These are phyloP conservation scores for Astrephomene gubernaculifera DNA, from an alignment of 139 green algal species.

Conservation along the genomic window DNA sequence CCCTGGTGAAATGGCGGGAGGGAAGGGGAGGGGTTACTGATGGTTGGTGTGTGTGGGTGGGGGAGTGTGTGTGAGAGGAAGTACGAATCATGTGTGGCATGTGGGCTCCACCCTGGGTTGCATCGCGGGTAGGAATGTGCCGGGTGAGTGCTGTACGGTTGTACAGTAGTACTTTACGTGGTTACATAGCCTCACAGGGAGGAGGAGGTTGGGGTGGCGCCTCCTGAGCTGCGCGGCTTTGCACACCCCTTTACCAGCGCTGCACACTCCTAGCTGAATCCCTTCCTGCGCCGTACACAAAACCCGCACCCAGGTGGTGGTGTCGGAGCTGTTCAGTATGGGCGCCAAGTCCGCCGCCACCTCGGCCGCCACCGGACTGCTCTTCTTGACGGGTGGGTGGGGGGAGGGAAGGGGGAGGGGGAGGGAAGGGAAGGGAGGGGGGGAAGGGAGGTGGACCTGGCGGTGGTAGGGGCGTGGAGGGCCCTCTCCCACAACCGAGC, in stretches of 20 bases:
- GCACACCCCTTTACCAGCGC: background rate
- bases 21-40: no score
- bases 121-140: background rate
- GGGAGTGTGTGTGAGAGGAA: no score
- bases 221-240: background rate
- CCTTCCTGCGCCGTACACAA: background rate
- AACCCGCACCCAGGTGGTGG: constrained; percentile 75
- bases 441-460: background rate
- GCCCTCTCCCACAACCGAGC: background rate
- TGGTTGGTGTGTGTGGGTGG: no score
- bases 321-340: constrained; percentile 86
- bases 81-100: no score
- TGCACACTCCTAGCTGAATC: background rate
- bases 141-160: background rate
- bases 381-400: constrained; percentile 73
- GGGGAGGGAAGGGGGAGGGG: no score
- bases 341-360: constrained; percentile 67
- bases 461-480: background rate
- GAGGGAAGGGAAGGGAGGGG: background rate
- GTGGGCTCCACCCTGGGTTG: no score
- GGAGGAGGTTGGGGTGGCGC: no score
- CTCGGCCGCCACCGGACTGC: constrained; percentile 67
- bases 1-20: background rate
- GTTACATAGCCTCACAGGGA: no score
- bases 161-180: background rate